Conservation (phyloP, 495 filamentous ascomycete genomes). For the Aspergillus olivimuriae region DNA sequence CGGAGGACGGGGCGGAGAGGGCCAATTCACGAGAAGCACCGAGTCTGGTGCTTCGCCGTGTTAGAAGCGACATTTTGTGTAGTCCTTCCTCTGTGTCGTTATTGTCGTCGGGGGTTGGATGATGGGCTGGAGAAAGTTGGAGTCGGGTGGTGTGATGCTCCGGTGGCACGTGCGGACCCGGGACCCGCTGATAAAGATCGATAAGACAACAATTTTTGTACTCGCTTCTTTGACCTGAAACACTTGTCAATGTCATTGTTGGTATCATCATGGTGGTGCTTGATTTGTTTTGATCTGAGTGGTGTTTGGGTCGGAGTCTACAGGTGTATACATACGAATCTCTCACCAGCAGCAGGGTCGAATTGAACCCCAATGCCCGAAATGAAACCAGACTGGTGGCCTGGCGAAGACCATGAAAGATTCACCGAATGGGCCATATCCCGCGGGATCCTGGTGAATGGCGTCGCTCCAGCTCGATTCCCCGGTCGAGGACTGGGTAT, state of each 20-base stretch:
- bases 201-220: too few species aligned
- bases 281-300: too few species aligned
- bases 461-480: slow-evolving; percentile 53
- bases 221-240: too few species aligned
- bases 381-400: slow-evolving; percentile 32
- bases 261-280: too few species aligned
- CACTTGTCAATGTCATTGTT: too few species aligned
- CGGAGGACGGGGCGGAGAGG: slow-evolving; percentile 1
- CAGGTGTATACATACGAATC: too few species aligned
- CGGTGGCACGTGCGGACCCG: slow-evolving; percentile 24
- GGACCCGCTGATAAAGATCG: slow-evolving; percentile 15
- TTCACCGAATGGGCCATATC: slow-evolving; percentile 58
- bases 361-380: slow-evolving; percentile 1
- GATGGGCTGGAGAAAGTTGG: too few species aligned
- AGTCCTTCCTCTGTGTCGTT: too few species aligned
- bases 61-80: slow-evolving; percentile 28
- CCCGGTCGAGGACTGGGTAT: slow-evolving; percentile 69
- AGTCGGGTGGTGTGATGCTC: slow-evolving; percentile 1
- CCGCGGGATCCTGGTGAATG: slow-evolving; percentile 51
- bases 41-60: slow-evolving; percentile 22
- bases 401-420: slow-evolving; percentile 40
- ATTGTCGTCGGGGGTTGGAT: too few species aligned
- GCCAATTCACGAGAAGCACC: slow-evolving; percentile 18
- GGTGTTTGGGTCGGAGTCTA: too few species aligned
- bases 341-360: too few species aligned